Percentiles rank a stretch among this genome's conserved stretches.
These are phyloP conservation scores for Puccinia brachypodii DNA, from an alignment of 1,284 basidiomycete genomes.

Conservation along the genomic window DNA sequence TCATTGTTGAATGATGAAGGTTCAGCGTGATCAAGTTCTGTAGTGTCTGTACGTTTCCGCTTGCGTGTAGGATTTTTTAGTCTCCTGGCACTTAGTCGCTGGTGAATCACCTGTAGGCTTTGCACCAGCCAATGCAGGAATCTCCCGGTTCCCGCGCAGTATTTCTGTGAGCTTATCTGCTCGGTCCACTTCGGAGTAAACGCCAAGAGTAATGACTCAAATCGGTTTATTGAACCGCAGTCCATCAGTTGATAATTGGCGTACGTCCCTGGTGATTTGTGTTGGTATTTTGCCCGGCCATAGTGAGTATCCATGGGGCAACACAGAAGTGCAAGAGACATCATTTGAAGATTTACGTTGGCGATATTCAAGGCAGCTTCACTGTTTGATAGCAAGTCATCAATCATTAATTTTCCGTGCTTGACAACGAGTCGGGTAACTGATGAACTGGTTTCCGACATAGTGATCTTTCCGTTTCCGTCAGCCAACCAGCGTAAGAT, in stretches of 20 bases:
- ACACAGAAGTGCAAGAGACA: constrained; percentile 33
- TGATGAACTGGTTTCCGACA: constrained; percentile 25
- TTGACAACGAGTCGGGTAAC: constrained; percentile 11
- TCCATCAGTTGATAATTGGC: constrained; percentile 37
- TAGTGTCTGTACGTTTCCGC: constrained; percentile 13
- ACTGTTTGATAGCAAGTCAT: constrained; percentile 25
- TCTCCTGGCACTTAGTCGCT: not conserved
- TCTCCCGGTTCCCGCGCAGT: constrained; percentile 8
- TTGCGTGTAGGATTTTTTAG: not conserved
- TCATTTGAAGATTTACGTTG: constrained; percentile 15
- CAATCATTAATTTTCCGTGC: constrained; percentile 39
- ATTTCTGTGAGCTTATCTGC: constrained; percentile 13
- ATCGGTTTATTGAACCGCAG: constrained; percentile 7
- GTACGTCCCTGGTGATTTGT: constrained; percentile 4
- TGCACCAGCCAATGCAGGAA: constrained; percentile 31
- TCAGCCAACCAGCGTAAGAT: constrained; percentile 33
- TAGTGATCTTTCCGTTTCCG: not conserved
- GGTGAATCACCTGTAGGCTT: constrained; percentile 7
- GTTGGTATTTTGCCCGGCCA: constrained; percentile 3
- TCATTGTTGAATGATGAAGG: not conserved
- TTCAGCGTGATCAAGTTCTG: not conserved
- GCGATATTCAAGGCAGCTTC: constrained; percentile 24
- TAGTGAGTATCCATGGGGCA: constrained; percentile 31
- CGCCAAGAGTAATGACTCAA: constrained; percentile 21
- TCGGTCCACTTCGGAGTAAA: constrained; percentile 29